These are phyloP conservation scores for Diplodia seriata DNA, from an alignment of 2,329 filamentous ascomycete genomes.

Conservation along the genomic window DNA sequence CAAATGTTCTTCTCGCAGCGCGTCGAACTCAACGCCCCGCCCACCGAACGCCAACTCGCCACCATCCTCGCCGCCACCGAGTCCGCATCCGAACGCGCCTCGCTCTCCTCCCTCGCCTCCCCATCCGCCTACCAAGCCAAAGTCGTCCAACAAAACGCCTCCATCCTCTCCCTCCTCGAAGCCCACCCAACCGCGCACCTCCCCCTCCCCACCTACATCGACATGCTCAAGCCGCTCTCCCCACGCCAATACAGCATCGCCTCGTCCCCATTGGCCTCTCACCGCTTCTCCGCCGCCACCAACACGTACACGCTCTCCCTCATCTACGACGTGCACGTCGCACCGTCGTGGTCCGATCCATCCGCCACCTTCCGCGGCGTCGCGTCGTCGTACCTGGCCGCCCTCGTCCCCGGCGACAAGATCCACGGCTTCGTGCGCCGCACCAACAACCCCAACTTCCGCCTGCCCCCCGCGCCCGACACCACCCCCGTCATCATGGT, in stretches of 20 bases:
- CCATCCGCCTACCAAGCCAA: slow-evolving; percentile 1
- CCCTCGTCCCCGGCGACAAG: slow-evolving; percentile 42
- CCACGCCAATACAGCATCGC: slow-evolving; percentile 77
- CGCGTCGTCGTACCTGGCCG: slow-evolving; percentile 46
- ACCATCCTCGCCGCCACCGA: slow-evolving; percentile 32
- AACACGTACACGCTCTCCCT: slow-evolving; percentile 60
- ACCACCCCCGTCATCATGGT: slow-evolving; percentile 58
- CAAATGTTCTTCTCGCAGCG: slow-evolving; percentile 35
- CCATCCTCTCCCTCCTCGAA: slow-evolving; percentile 38
- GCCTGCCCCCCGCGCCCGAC: slow-evolving; percentile 45
- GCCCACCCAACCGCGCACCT: slow-evolving; percentile 33
- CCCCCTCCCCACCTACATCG: slow-evolving; percentile 68
- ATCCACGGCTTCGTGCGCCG: slow-evolving; percentile 45
- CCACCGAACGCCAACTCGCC: slow-evolving; percentile 35
- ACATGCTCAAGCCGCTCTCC: slow-evolving; percentile 74
- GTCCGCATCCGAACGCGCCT: slow-evolving; percentile 24
- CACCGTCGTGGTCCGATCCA: slow-evolving; percentile 39
- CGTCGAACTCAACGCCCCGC: slow-evolving; percentile 36
- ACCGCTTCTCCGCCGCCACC: neutral
- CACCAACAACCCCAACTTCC: slow-evolving; percentile 45
- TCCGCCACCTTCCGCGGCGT: slow-evolving; percentile 44
- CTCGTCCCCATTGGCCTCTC: slow-evolving; percentile 64
- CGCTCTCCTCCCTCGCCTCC: neutral
- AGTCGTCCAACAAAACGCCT: slow-evolving; percentile 31
- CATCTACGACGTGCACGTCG: slow-evolving; percentile 69